Base-by-base conservation (phyloP, 805 yeast species). In the Lachancea fermentati region DNA sequence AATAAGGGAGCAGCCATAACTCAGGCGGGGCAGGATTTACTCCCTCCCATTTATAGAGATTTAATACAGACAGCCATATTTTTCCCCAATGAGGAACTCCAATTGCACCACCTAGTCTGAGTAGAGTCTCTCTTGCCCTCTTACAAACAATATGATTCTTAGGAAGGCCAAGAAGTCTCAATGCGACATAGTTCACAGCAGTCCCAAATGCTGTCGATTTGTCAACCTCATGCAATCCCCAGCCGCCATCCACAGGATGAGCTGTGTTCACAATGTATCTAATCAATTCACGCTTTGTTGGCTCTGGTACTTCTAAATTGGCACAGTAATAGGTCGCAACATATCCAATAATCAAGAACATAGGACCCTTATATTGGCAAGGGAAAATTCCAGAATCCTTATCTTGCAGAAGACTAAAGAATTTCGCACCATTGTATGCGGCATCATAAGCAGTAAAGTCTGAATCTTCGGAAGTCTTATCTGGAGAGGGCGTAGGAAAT, bases 191-290 rank as follows among this genome's bases (percentile, higher is more conserved):
- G 62, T 88, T 89, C 50, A 93, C 73, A 0, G 85, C 71, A 1
- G 99, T 93, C 4, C 99, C 98, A 60, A 89, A 89, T 50, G 93
- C 93, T 0, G 99, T 93, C 6, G 93, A 80, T 59, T 91, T 93
- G 58, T 93, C 99, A 37, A 78, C 79, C 4, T 88, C 77, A 59
- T 93, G 97, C 29, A 93, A 69, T 0, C 99, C 99, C 99, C 99
- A 93, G 2, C 98, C 99, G n/a, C 99, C 99, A 62, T 93, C 98
- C 1, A 89, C 96, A 0, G 97, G 97, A 58, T 93, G 96, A 0
- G 97, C 81, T 0, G 86, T 75, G 58, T 93, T 93, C n/a, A 87
- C 85, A 13, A 93, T 64, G 57, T 89, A 93, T 44, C 98, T 71
- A 19, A 84, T 77, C 55, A 93, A 63, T 62, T 93, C 99, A 11